Evolutionary conservation across 352 stramenopile species (phyloP), one percentile per base, ranked within the genome.

Genomic region (Phytophthora pinifolia): DNA sequence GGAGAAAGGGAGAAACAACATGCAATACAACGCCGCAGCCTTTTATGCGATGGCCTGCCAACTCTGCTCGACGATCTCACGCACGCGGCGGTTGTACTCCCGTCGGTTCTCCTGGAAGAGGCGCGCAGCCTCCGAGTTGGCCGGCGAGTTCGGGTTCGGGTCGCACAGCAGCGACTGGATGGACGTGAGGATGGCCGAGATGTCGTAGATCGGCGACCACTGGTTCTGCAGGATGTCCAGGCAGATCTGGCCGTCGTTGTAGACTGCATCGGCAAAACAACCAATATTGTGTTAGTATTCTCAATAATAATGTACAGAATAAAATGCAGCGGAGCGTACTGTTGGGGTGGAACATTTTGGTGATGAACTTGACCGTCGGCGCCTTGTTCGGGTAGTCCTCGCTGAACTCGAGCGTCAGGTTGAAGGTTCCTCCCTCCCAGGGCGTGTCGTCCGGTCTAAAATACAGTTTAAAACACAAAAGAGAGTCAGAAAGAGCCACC

Each of bases 301-400:
- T 4, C 34, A 49, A 29, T 17, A 47, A 33, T 30, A 49, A n/a
- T 2, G 46, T 17, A 37, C 20, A 12, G 8, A 44, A 44, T 0
- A 13, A 27, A 31, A 20, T 50, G n/a, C 18, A 27, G 29, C 13
- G 1, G 1, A 17, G 59, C 76, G 46, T 76, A 90, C 80, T 99
- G 78, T 99, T 99, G 9, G 98, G 97, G 74, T 99, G 98, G 74
- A 99, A 99, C 85, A 99, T 98, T 76, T 98, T 98, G 10, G 97
- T 99, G 38, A 99, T 86, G 72, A 99, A 99, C 41, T 96, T 94
- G 39, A 99, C 97, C 9, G 86, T 89, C 8, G 96, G 96, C 32
- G 97, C 93, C 75, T 99, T 99, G 82, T 99, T 99, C n/a, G 98
- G 98, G 76, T 99, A 99, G 60, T 99, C 97, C 71, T 99, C 97